These are phyloP conservation scores for Paracorniculantispora psalliotae DNA, from an alignment of 2,329 filamentous ascomycete species.

Conservation along the genomic window DNA sequence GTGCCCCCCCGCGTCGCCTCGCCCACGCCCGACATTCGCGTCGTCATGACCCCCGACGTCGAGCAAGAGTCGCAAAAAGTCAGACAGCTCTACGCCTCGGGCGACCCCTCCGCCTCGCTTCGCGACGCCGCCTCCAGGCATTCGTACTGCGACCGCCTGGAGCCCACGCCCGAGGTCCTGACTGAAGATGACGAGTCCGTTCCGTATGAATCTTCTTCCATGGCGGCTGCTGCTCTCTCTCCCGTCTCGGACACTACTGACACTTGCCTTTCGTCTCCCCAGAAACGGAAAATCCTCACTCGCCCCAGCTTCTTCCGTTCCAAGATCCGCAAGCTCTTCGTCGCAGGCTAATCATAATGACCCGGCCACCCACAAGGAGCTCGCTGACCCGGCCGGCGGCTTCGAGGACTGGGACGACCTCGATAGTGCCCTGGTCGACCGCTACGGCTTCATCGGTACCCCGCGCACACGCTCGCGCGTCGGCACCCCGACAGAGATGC, in stretches of 20 bases:
- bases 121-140: conserved; percentile 23
- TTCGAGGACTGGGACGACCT: conserved; percentile 66
- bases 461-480: conserved; percentile 39
- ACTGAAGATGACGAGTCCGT: conserved; percentile 49
- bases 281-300: conserved; percentile 18
- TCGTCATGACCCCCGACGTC: conserved; percentile 48
- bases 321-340: conserved; percentile 40
- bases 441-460: conserved; percentile 61
- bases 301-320: conserved; percentile 31
- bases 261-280: not conserved
- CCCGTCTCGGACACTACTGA: conserved; percentile 5
- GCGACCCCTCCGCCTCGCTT: conserved; percentile 29
- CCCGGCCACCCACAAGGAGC: conserved; percentile 29
- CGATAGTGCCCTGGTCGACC: conserved; percentile 56
- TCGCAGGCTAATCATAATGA: conserved; percentile 39
- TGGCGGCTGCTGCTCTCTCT: conserved; percentile 9
- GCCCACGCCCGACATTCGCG: conserved; percentile 42
- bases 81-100: conserved; percentile 59
- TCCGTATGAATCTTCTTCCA: conserved; percentile 53
- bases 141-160: conserved; percentile 44
- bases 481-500: conserved; percentile 36
- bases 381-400: conserved; percentile 50
- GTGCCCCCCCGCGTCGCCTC: conserved; percentile 20
- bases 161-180: conserved; percentile 46
- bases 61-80: conserved; percentile 63